Evolutionary conservation across 495 filamentous ascomycete species (phyloP).

Genomic region (Penicillium silybi): DNA sequence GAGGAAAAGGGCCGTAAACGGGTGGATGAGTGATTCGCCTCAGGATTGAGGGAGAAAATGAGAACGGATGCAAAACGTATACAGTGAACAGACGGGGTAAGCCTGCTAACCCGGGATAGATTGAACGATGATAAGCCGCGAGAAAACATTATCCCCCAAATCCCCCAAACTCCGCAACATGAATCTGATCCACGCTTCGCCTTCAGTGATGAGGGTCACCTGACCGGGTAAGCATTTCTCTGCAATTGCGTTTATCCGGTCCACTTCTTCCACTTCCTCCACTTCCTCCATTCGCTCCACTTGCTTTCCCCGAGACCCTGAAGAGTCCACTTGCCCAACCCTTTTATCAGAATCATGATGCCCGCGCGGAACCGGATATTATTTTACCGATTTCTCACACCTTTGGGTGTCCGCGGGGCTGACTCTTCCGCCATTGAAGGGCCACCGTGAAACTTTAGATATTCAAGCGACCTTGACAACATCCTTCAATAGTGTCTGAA

Average conservation of each 20-base stretch:
- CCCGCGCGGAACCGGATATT: neutral
- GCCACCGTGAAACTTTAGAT: slow-evolving; percentile 1
- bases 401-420: neutral
- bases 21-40: neutral
- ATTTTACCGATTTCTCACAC: neutral
- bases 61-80: neutral
- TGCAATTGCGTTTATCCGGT: slow-evolving; percentile 12
- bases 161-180: neutral
- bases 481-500: neutral
- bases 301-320: neutral
- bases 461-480: neutral
- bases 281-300: neutral
- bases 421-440: neutral
- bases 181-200: slow-evolving; percentile 2
- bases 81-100: neutral
- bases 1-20: neutral
- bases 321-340: neutral
- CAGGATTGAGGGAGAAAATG: neutral
- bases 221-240: slow-evolving; percentile 14
- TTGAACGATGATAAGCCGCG: neutral
- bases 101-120: neutral
- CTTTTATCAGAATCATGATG: neutral
- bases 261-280: neutral
- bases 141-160: slow-evolving; percentile 21
- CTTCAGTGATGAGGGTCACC: slow-evolving; percentile 1